Evolutionary conservation across 2,329 filamentous ascomycete genomes (phyloP).

Genomic region (Didymosphaeria variabile): DNA sequence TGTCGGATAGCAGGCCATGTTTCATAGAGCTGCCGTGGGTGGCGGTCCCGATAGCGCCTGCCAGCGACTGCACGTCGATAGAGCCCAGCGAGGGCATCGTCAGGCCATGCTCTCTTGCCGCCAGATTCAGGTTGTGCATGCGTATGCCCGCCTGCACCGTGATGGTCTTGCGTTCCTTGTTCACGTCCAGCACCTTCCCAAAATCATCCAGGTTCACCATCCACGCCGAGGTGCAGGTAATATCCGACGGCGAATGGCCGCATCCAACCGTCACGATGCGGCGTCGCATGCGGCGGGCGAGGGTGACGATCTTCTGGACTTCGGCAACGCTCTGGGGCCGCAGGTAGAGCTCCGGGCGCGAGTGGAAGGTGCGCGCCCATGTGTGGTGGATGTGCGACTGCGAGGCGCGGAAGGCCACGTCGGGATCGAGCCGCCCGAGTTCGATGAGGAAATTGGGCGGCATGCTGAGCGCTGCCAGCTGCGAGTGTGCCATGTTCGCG

Average conservation of each 20-base stretch:
- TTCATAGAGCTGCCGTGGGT: slow-evolving; percentile 88
- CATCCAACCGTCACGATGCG: slow-evolving; percentile 88
- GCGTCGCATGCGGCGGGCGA: slow-evolving; percentile 82
- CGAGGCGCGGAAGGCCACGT: slow-evolving; percentile 79
- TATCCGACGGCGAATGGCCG: slow-evolving; percentile 88
- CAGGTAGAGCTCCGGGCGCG: slow-evolving; percentile 88
- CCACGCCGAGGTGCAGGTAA: slow-evolving; percentile 95
- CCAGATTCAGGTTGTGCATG: slow-evolving; percentile 75
- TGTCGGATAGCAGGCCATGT: slow-evolving; percentile 86
- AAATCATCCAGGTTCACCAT: slow-evolving; percentile 91
- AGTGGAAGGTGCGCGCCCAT: slow-evolving; percentile 94
- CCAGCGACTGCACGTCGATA: slow-evolving; percentile 93
- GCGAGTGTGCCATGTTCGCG: slow-evolving; percentile 33
- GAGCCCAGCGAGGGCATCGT: slow-evolving; percentile 93
- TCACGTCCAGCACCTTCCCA: slow-evolving; percentile 74
- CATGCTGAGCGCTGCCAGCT: slow-evolving; percentile 39
- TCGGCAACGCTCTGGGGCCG: slow-evolving; percentile 81
- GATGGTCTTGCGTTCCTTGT: slow-evolving; percentile 71
- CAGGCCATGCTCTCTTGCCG: slow-evolving; percentile 77
- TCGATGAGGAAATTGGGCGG: slow-evolving; percentile 59
- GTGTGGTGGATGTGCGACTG: slow-evolving; percentile 82
- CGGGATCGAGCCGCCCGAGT: slow-evolving; percentile 66
- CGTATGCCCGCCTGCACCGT: slow-evolving; percentile 90
- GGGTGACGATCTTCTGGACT: slow-evolving; percentile 81
- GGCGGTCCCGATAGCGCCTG: slow-evolving; percentile 89